These are phyloP conservation scores for Nakazawaea populi DNA, from an alignment of 805 yeast genomes.

Conservation along the genomic window DNA sequence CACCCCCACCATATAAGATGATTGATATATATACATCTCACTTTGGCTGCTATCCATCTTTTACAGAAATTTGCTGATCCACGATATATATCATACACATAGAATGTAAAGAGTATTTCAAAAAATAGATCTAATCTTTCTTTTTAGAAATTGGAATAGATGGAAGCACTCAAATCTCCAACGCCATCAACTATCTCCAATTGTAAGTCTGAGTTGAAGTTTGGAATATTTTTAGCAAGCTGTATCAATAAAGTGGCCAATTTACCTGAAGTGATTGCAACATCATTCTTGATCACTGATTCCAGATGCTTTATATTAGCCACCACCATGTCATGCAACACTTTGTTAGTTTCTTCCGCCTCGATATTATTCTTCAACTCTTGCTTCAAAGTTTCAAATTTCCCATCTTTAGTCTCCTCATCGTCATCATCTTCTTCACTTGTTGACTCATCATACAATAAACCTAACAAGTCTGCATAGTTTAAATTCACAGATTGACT, in stretches of 20 bases:
- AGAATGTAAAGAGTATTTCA: background rate
- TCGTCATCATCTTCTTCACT: constrained; percentile 14
- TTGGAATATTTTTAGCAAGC: constrained; percentile 47
- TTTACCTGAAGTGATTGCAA: constrained; percentile 21
- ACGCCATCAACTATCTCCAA: constrained; percentile 55
- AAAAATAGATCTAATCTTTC: constrained; percentile 11
- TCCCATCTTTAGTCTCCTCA: constrained; percentile 18
- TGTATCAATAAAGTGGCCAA: constrained; percentile 70
- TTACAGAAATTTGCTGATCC: too few relatives aligned
- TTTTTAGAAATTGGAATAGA: constrained; percentile 65
- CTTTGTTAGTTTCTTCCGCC: constrained; percentile 20
- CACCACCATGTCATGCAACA: constrained; percentile 30
- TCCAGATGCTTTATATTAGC: constrained; percentile 5
- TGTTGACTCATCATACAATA: constrained; percentile 13
- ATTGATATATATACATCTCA: too few relatives aligned
- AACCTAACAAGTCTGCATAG: constrained; percentile 9
- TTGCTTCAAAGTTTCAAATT: constrained; percentile 20
- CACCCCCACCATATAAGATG: too few relatives aligned
- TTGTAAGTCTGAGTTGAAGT: constrained; percentile 24
- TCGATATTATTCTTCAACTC: constrained; percentile 25
- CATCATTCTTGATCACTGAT: constrained; percentile 5
- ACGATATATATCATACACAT: background rate
- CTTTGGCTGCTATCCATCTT: too few relatives aligned
- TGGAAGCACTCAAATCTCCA: constrained; percentile 85
- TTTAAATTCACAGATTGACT: constrained; percentile 22